These are phyloP conservation scores for Pseudogymnoascus sp. DNA, from an alignment of 2,329 filamentous ascomycete genomes.

Conservation along the genomic window DNA sequence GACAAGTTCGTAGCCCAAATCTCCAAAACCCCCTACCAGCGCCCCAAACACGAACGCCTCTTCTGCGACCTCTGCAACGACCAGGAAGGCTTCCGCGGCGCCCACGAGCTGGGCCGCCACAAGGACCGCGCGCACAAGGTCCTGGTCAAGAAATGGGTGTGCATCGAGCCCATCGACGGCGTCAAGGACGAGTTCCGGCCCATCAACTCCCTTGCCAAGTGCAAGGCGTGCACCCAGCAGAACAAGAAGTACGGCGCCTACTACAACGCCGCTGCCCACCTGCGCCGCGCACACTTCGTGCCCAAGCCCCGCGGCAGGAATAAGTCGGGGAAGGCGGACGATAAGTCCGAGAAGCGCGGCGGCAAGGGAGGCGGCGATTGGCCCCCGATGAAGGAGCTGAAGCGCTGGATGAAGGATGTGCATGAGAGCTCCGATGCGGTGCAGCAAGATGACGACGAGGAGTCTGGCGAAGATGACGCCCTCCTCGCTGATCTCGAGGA, in stretches of 20 bases:
- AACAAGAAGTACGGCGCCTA: conserved; percentile 91
- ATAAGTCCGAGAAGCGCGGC: conserved; percentile 40
- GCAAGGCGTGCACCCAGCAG: conserved; percentile 68
- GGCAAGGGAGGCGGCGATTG: conserved; percentile 37
- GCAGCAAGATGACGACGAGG: conserved; percentile 31
- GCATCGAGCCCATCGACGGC: conserved; percentile 43
- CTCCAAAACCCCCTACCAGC: conserved; percentile 28
- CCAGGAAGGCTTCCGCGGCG: conserved; percentile 80
- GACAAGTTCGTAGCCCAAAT: conserved; percentile 25
- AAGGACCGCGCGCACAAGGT: conserved; percentile 56
- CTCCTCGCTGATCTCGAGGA: conserved; percentile 15
- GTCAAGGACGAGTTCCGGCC: conserved; percentile 39
- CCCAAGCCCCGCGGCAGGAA: conserved; percentile 44
- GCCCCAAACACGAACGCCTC: conserved; percentile 45
- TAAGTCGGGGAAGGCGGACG: conserved; percentile 26
- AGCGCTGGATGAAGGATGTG: conserved; percentile 52
- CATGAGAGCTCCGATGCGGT: conserved; percentile 24
- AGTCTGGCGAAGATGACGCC: conserved; percentile 28
- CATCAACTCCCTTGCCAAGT: conserved; percentile 62
- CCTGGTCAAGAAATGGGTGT: conserved; percentile 49
- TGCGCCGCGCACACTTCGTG: conserved; percentile 82
- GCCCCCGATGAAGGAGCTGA: conserved; percentile 63
- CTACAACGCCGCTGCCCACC: conserved; percentile 89
- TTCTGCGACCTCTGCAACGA: conserved; percentile 73
- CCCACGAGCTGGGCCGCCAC: conserved; percentile 74